A percentile compares a stretch with the other conserved stretches of the same genome.
phyloP scores from a whole-genome alignment of 192 early-diverging fungal species.

The Pilaira anomala region DNA sequence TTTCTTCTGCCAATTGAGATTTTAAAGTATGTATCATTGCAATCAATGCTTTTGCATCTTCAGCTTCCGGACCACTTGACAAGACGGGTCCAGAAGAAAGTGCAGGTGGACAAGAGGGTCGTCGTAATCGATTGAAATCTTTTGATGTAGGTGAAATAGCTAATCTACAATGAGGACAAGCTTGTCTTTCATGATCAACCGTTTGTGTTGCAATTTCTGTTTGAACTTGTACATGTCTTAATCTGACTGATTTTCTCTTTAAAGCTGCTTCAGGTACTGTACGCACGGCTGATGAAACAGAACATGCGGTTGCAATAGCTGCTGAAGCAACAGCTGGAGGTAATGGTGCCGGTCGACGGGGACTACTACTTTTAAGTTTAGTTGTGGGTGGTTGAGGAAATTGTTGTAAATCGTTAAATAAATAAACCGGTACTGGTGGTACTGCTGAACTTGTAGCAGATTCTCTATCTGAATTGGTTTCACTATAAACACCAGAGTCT shows the following conservation, averaged over 20 bases:
- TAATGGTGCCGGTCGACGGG: neutral
- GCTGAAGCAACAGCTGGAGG: neutral
- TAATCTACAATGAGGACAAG: slow-evolving; percentile 19
- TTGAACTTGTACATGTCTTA: slow-evolving; percentile 27
- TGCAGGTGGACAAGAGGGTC: slow-evolving; percentile 13
- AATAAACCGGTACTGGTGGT: neutral
- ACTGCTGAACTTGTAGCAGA: neutral
- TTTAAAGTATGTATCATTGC: slow-evolving; percentile 22
- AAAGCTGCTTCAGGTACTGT: slow-evolving; percentile 8
- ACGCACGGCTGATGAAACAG: neutral
- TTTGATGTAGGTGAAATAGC: neutral
- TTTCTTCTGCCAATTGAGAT: slow-evolving; percentile 26
- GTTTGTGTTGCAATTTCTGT: neutral
- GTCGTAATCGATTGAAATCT: neutral
- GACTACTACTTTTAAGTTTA: neutral
- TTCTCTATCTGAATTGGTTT: slow-evolving; percentile 3
- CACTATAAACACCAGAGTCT: slow-evolving; percentile 13
- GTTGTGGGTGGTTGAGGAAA: neutral
- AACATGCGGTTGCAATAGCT: neutral
- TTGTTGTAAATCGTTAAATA: neutral
- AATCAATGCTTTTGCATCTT: neutral
- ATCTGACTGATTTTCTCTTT: slow-evolving; percentile 16
- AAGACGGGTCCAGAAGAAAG: slow-evolving; percentile 6
- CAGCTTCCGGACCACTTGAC: neutral
- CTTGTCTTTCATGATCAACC: neutral